Evolutionary conservation across 768 basidiomycete species (phyloP), one percentile per base, ranked within the genome.

Genomic region (Auricularia sp.): DNA sequence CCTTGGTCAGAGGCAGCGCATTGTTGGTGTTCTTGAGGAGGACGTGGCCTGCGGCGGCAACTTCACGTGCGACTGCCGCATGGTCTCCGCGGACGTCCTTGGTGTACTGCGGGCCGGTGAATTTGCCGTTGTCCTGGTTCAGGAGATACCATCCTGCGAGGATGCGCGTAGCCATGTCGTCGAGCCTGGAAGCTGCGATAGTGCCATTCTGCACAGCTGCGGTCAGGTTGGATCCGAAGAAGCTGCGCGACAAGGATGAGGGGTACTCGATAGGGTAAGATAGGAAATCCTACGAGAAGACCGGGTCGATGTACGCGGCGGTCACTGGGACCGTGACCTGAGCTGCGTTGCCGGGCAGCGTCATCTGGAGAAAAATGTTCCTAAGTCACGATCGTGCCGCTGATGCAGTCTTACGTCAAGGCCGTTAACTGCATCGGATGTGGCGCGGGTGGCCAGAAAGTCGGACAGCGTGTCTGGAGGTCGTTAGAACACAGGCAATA

Each of bases 151-250:
- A 76, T 1, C 74, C 56, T 13, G 76, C 75, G 54, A 77, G 56
- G 59, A 78, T 75, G 37, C 78, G 71, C 16, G 74, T 71, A 4
- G 77, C 78, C 75, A 78, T 75, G 68, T 79, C 78, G 62, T 69
- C 69, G 10, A 73, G n/a, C n/a, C 13, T 13, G 29, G 24, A 10
- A 10, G 56, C 24, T 6, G 72, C 67, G n/a, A 77, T 71, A 59
- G 69, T 70, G 21, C 76, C 76, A 67, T 76, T 77, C 42, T 70
- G 68, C 35, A 75, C 72, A 8, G 72, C 69, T 11, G 64, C 42
- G 5, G 73, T 72, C 21, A 76, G 62, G 63, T 74, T 75, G 35
- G 54, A 35, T 3, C 76, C 76, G 65, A 75, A 75, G 65, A 71
- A 74, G 33, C 54, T 59, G 54, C 56, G 29, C 29, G 29, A 29